Percentiles rank a stretch among this genome's conserved stretches.
These are phyloP conservation scores for Wakefieldia striispora DNA, from an alignment of 768 basidiomycete genomes.

Conservation along the genomic window DNA sequence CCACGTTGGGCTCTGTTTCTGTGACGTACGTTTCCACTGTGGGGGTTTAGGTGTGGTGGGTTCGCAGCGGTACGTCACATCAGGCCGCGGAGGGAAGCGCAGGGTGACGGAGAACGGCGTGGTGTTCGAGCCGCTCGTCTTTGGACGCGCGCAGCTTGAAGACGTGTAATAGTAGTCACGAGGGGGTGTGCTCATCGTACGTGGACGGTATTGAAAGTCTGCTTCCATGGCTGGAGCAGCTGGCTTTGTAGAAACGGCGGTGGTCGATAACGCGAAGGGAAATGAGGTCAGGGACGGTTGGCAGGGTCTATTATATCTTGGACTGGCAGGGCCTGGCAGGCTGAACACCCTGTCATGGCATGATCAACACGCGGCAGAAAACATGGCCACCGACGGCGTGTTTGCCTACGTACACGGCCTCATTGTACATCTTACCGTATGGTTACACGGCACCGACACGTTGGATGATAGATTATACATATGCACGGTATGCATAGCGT, in stretches of 20 bases:
- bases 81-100: conserved; percentile 21
- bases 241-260: neutral
- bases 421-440: conserved; percentile 19
- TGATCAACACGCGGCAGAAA: conserved; percentile 29
- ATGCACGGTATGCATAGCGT: conserved; percentile 10
- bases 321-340: conserved; percentile 21
- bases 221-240: conserved; percentile 25
- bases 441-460: conserved; percentile 26
- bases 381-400: conserved; percentile 23
- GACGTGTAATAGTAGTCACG: conserved; percentile 16
- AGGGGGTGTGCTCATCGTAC: conserved; percentile 19
- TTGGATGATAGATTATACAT: conserved; percentile 19
- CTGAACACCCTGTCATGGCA: conserved; percentile 29
- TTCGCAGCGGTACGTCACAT: conserved; percentile 16
- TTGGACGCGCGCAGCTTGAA: conserved; percentile 11
- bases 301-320: conserved; percentile 31
- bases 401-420: conserved; percentile 28
- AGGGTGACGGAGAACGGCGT: conserved; percentile 17
- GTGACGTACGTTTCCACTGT: conserved; percentile 30
- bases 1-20: conserved; percentile 35
- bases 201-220: conserved; percentile 29
- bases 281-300: conserved; percentile 18
- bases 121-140: conserved; percentile 19
- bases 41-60: conserved; percentile 10
- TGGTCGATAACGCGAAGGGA: conserved; percentile 15